Percentiles rank a stretch among this genome's conserved stretches.
Evolutionary conservation across 1,139 yeast species (phyloP).

Genomic region (Petasospora fabianii): DNA sequence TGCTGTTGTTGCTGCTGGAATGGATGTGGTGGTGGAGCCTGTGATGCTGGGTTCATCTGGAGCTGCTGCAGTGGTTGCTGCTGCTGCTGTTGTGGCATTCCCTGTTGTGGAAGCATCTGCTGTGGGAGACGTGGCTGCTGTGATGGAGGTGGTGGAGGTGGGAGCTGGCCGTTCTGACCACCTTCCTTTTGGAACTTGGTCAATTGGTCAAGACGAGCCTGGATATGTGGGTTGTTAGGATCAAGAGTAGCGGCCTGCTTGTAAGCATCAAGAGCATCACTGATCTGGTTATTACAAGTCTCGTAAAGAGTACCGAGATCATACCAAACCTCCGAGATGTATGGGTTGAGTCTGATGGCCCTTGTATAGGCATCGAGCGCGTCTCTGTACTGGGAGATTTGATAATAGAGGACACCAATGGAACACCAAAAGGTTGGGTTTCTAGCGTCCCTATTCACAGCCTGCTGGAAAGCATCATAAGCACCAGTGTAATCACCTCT

Average conservation of each 20-base stretch:
- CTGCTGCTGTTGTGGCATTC: conserved; percentile 25
- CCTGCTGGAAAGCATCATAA: conserved; percentile 97
- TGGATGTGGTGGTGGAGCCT: conserved; percentile 13
- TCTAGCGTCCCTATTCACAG: conserved; percentile 92
- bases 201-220: conserved; percentile 84
- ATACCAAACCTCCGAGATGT: conserved; percentile 97
- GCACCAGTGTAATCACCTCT: conserved; percentile 94
- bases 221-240: conserved; percentile 91
- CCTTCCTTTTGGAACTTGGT: conserved; percentile 74
- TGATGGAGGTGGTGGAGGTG: conserved; percentile 65
- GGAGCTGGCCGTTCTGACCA: conserved; percentile 44
- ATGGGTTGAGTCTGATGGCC: conserved; percentile 92
- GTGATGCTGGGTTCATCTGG: conserved; percentile 19
- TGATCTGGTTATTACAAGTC: conserved; percentile 92
- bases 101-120: conserved; percentile 26
- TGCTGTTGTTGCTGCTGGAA: conserved; percentile 7
- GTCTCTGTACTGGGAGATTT: conserved; percentile 91
- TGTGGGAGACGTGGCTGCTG: conserved; percentile 57
- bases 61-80: conserved; percentile 18
- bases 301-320: conserved; percentile 95
- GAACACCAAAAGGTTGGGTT: conserved; percentile 99
- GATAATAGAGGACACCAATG: conserved; percentile 93
- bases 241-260: conserved; percentile 94
- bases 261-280: conserved; percentile 95
- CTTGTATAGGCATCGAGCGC: conserved; percentile 97